Evolutionary conservation across 1,139 yeast genomes (phyloP), one percentile per base, ranked within the genome.

Genomic region (Diutina catenulata): DNA sequence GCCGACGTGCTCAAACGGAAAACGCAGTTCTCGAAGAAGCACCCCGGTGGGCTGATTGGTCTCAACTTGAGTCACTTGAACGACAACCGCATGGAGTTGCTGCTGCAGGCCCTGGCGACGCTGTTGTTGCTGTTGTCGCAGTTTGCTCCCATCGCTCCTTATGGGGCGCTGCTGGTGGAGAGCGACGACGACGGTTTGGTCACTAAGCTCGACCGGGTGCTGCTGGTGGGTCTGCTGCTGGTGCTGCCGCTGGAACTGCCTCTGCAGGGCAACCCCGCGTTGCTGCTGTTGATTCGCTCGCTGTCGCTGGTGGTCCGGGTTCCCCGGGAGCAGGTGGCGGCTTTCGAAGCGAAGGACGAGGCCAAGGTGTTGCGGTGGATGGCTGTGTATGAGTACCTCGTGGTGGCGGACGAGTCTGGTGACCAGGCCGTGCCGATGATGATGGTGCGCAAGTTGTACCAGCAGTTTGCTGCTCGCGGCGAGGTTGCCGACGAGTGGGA

Each of bases 41-140:
- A 86, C 51, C 95, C 95, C 2, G 95, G 95, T 25, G 95, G 95
- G 20, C 82, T 93, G 2, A 84, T 86, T 48, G 95, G 95, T 14
- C 68, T 74, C 32, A 67, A 57, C 42, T 60, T 66, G 45, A 56
- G 65, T 37, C 63, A 62, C 39, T 52, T 62, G 40, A 60, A 62
- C 43, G 59, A 55, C 20, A 58, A 24, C n/a, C 36, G 21, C n/a
- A 31, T 31, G 35, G 21, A 31, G 14, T 13, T 31, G 4, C 20
- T 16, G n/a, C 7, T 11, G 6, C 25, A 31, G 18, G 18, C 25
- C 4, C 22, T 20, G 19, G 14, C 35, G 8, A 15, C 35, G 8
- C 35, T 31, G 35, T 21, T 31, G 11, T 21, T 31, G n/a, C n/a
- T 16, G 5, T 14, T 31, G 14, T 31, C 35, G 3, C 35, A 31